These are phyloP conservation scores for Geotrichum candidum DNA, from an alignment of 1,139 yeast genomes.

Conservation along the genomic window DNA sequence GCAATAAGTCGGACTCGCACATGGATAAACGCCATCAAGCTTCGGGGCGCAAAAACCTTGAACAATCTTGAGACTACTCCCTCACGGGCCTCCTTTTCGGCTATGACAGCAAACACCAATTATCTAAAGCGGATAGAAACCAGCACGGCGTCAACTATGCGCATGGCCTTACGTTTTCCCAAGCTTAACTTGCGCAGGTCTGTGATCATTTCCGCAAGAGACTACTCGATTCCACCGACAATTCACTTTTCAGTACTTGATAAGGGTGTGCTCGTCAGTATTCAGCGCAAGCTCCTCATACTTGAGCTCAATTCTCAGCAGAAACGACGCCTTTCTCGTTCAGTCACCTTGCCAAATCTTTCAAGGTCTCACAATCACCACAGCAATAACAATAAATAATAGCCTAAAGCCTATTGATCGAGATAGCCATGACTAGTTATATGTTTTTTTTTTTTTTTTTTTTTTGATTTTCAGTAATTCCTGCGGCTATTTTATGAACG, in stretches of 20 bases:
- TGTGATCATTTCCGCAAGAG: conserved; percentile 6
- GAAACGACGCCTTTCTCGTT: neutral
- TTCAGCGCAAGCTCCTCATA: conserved; percentile 6
- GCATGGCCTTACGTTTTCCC: neutral
- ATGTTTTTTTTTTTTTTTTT: no score
- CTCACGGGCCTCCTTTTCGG: neutral
- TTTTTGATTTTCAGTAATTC: no score
- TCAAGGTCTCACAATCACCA: no score
- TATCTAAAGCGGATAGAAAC: conserved; percentile 2
- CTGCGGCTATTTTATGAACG: no score
- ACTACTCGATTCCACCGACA: conserved; percentile 6
- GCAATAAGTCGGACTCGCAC: neutral
- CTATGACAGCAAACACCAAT: neutral
- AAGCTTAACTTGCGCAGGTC: neutral
- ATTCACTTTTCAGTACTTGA: conserved; percentile 5
- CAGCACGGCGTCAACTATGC: neutral
- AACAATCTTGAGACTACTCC: neutral
- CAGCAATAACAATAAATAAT: no score
- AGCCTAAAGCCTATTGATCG: no score
- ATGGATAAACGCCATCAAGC: neutral
- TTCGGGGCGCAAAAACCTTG: neutral
- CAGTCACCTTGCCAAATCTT: neutral
- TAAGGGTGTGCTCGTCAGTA: conserved; percentile 7
- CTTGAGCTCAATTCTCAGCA: neutral
- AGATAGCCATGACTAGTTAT: no score